phyloP scores from a whole-genome alignment of 1,139 yeast genomes.

The Scheffersomyces titani region DNA sequence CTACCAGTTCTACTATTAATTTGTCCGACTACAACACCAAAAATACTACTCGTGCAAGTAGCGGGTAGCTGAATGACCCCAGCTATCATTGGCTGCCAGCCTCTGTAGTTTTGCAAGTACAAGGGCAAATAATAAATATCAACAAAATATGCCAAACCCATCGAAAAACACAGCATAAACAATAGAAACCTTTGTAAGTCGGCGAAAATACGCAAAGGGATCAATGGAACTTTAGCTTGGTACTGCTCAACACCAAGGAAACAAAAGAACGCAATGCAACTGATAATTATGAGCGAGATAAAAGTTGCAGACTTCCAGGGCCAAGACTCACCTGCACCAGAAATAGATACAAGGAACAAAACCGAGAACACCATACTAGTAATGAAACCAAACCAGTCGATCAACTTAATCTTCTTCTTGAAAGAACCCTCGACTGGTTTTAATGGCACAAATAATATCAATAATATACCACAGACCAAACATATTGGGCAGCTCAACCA shows the following conservation, averaged over 20 bases:
- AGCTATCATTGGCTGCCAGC: slow-evolving; percentile 27
- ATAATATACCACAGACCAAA: slow-evolving; percentile 23
- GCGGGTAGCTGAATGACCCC: slow-evolving; percentile 10
- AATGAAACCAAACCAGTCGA: slow-evolving; percentile 52
- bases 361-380: slow-evolving; percentile 46
- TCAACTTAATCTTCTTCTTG: slow-evolving; percentile 35
- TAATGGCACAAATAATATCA: slow-evolving; percentile 12
- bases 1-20: slow-evolving; percentile 44
- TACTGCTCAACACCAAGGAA: slow-evolving; percentile 52
- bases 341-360: slow-evolving; percentile 47
- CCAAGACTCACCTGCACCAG: slow-evolving; percentile 56
- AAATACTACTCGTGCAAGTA: slow-evolving; percentile 31
- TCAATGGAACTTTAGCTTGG: slow-evolving; percentile 53
- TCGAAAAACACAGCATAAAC: slow-evolving; percentile 45
- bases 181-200: slow-evolving; percentile 40
- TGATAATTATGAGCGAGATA: slow-evolving; percentile 47
- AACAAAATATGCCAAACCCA: slow-evolving; percentile 51
- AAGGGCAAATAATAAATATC: slow-evolving; percentile 50
- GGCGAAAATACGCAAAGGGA: slow-evolving; percentile 50
- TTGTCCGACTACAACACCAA: slow-evolving; percentile 47
- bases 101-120: slow-evolving; percentile 53
- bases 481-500: slow-evolving; percentile 47
- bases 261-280: slow-evolving; percentile 38
- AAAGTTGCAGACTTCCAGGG: slow-evolving; percentile 53
- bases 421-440: slow-evolving; percentile 17